Base-by-base conservation (phyloP, 2,329 filamentous ascomycete genomes). In the Zymoseptoria crescenta region DNA sequence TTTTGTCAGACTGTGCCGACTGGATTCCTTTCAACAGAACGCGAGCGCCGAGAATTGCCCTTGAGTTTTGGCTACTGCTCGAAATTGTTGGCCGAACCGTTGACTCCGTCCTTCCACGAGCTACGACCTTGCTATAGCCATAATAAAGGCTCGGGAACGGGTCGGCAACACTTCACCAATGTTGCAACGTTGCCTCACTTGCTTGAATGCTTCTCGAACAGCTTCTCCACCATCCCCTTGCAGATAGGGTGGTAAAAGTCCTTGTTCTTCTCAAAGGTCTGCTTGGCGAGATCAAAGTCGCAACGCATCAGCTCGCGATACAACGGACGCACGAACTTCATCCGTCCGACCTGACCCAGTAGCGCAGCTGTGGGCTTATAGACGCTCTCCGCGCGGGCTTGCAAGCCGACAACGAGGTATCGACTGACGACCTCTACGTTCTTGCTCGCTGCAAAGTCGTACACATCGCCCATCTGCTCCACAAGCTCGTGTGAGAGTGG, bases 181-280 rank as follows among this genome's bases (percentile, higher is more conserved):
- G 24, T 24, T 24, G 24, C 24, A 24, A 24, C 35, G 35, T 45
- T 45, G 16, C 35, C 3, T 45, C 35, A 45, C 4, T 45, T 45
- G 13, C 35, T 16, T 45, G 51, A 16, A 53, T 61, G 55, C 61
- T 69, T 67, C 59, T 68, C 68, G 49, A 72, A 63, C 61, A 72
- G 45, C 80, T 96, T 96, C 76, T 91, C 88, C 2, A 95, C 85
- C 85, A 96, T 88, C 7, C 80, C 83, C 62, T 84, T 83, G 73
- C 92, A 96, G 67, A 97, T 96, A 1, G 94, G 94, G 72, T 97
- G 93, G 72, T 97, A 99, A 71, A 97, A 97, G 63, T 91, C 87
- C 75, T 83, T 88, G 73, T 96, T 87, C 81, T 87, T 88, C 76
- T 88, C 83, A 75, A 96, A 96, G 0, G 92, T 96, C 72, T 85